phyloP scores from a whole-genome alignment of 2,329 filamentous ascomycete species.

The Pochonia chlamydosporia region DNA sequence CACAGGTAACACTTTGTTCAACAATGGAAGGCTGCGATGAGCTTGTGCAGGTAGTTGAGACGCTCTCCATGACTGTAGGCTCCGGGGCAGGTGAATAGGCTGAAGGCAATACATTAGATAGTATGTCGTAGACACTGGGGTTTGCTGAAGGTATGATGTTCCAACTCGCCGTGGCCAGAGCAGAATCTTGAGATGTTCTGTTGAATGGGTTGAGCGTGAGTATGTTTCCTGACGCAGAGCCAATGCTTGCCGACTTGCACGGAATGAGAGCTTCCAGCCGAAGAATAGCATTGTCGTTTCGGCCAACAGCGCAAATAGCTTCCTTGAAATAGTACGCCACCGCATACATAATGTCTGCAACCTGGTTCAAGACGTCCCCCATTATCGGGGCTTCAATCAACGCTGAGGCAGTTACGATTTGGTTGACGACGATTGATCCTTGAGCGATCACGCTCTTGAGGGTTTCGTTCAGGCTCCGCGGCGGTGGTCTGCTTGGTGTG shows the following conservation, averaged over 20 bases:
- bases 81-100: neutral
- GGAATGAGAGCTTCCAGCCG: conserved; percentile 12
- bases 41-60: neutral
- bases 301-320: conserved; percentile 15
- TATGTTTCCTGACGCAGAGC: conserved; percentile 1
- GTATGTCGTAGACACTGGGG: neutral
- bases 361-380: conserved; percentile 15
- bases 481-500: neutral
- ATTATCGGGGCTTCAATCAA: conserved; percentile 9
- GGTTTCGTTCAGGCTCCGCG: conserved; percentile 8
- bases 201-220: conserved; percentile 5
- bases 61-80: neutral
- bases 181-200: neutral
- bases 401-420: conserved; percentile 10
- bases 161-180: neutral
- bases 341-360: conserved; percentile 14
- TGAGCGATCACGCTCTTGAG: conserved; percentile 12
- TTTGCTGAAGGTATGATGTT: conserved; percentile 3
- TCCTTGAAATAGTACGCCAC: conserved; percentile 12
- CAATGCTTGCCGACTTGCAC: conserved; percentile 9
- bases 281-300: conserved; percentile 6
- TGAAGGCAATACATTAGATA: neutral
- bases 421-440: conserved; percentile 15
- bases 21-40: neutral
- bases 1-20: neutral